Evolutionary conservation across 805 yeast genomes (phyloP), one percentile per base, ranked within the genome.

Genomic region (Zygotorulaspora sp.): DNA sequence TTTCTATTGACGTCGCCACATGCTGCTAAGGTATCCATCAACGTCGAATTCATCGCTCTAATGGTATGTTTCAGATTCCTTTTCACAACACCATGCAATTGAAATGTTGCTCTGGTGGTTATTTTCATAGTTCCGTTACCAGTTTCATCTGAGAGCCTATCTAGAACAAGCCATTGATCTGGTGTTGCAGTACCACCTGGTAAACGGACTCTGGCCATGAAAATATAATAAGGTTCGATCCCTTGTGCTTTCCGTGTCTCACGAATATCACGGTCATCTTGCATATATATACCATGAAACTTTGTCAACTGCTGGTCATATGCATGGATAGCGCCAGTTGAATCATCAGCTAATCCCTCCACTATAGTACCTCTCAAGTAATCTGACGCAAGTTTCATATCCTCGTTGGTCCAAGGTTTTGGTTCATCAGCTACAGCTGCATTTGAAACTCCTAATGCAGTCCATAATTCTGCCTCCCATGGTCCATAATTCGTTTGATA

Each of bases 1-100:
- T 90, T 90, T 75, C 97, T 83, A 68, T 86, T 85, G 30, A 90
- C 97, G 69, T 90, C 97, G 71, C 97, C 97, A 72, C 97, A 90
- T 1, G 97, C 97, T 43, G 95, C 97, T 43, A 90, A 74, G 6
- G 97, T 89, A 60, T 92, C 97, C 82, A 90, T 74, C 53, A 90
- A 73, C 5, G 80, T 83, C 12, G 94, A 70, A 62, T 90, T 90
- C 80, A 90, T 88, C 25, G 90, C 96, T 68, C 95, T 81, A 49
- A 90, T 87, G 1, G 95, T 80, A 7, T 92, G 85, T 63, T 86
- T 88, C 63, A 90, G 71, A 57, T 90, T 75, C 63, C 81, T 87
- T 67, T 90, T 90, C 41, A 90, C 84, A 43, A 90, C 77, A 63
- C 97, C 97, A 58, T 90, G 97, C 43, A 90, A 71, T 70, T 90